Evolutionary conservation across 805 yeast species (phyloP).

Genomic region (Candida verbasci): DNA sequence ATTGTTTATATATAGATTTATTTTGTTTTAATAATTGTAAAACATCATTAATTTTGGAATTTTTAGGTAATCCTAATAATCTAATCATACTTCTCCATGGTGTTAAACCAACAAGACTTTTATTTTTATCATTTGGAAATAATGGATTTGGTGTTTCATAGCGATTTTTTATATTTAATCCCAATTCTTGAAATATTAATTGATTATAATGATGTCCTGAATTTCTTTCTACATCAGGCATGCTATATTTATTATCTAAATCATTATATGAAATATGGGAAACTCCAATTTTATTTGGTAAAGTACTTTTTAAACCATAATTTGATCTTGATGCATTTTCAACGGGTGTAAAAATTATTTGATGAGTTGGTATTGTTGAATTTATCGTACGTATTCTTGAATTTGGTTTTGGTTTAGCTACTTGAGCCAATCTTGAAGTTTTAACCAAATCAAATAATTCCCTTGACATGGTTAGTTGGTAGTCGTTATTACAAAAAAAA

Average conservation of each 20-base stretch:
- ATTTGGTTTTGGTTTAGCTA: conserved; percentile 35
- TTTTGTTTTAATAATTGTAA: conserved; percentile 35
- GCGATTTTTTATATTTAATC: conserved; percentile 42
- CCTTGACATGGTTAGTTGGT: conserved; percentile 4
- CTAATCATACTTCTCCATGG: conserved; percentile 27
- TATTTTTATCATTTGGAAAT: conserved; percentile 30
- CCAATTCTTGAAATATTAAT: conserved; percentile 64
- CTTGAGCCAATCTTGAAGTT: conserved; percentile 41
- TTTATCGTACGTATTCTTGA: conserved; percentile 25
- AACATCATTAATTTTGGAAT: conserved; percentile 24
- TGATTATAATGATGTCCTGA: conserved; percentile 59
- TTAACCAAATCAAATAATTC: conserved; percentile 33
- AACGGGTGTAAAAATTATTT: conserved; percentile 65
- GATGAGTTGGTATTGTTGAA: conserved; percentile 57
- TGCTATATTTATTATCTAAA: conserved; percentile 59
- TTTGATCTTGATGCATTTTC: conserved; percentile 62
- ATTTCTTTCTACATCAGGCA: conserved; percentile 68
- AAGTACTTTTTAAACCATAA: conserved; percentile 69
- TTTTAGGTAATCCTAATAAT: conserved; percentile 27
- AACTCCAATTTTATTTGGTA: conserved; percentile 59
- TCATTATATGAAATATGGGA: conserved; percentile 61
- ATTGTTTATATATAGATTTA: conserved; percentile 46
- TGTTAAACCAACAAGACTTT: conserved; percentile 13
- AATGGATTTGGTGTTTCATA: conserved; percentile 35
- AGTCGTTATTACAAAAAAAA: background rate